Conservation (phyloP, 2,329 filamentous ascomycete genomes). For the Fusarium neocosmosporiellum region DNA sequence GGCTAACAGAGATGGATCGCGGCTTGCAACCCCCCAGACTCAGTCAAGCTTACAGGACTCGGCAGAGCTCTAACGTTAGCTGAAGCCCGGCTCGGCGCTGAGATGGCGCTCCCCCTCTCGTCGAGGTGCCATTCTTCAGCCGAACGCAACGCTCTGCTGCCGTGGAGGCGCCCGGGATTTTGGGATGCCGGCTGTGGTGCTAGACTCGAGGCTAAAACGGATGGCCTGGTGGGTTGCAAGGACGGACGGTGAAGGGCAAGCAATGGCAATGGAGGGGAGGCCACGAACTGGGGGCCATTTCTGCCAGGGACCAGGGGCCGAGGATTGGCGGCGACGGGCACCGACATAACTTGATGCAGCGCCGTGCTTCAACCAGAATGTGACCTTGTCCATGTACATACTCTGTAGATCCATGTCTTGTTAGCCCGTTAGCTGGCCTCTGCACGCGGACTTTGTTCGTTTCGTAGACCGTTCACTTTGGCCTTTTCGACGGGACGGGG, state of each 20-base stretch:
- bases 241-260: constrained; percentile 7
- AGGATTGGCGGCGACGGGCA: constrained; percentile 28
- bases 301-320: constrained; percentile 37
- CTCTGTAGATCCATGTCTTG: constrained; percentile 12
- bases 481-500: background rate
- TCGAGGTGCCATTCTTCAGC: constrained; percentile 18
- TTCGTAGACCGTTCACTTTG: constrained; percentile 2
- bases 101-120: constrained; percentile 15
- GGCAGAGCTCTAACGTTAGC: background rate
- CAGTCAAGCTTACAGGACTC: background rate
- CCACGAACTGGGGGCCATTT: constrained; percentile 8
- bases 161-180: constrained; percentile 28
- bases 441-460: constrained; percentile 7
- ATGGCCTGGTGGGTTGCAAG: constrained; percentile 25
- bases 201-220: constrained; percentile 18
- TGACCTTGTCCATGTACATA: constrained; percentile 18
- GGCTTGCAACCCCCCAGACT: constrained; percentile 9
- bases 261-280: constrained; percentile 5
- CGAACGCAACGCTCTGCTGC: constrained; percentile 10
- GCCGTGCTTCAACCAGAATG: constrained; percentile 28
- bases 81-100: background rate
- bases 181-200: constrained; percentile 27
- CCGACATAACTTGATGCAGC: constrained; percentile 40
- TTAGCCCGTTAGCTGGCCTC: constrained; percentile 4
- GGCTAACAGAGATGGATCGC: constrained; percentile 12